These are phyloP conservation scores for Grosmannia serpens DNA, from an alignment of 2,329 filamentous ascomycete genomes.

Conservation along the genomic window DNA sequence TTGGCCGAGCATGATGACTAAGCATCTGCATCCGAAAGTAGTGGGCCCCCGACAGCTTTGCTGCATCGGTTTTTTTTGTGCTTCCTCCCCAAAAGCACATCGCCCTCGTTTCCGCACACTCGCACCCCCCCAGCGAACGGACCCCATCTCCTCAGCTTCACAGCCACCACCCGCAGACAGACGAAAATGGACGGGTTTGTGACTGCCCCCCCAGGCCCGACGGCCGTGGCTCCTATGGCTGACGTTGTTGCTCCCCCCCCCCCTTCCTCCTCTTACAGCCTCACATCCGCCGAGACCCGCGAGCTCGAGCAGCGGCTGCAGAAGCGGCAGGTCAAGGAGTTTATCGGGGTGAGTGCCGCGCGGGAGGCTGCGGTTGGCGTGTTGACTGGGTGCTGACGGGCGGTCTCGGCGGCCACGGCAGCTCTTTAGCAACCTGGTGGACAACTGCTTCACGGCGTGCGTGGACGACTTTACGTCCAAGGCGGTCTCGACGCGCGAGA, in stretches of 20 bases:
- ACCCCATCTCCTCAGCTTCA: too few relatives aligned
- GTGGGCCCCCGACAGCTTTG: too few relatives aligned
- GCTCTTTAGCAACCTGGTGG: conserved; percentile 58
- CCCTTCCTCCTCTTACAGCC: conserved; percentile 4
- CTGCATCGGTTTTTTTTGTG: too few relatives aligned
- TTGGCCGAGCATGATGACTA: too few relatives aligned
- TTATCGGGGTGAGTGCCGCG: conserved; percentile 69
- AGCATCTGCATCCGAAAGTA: too few relatives aligned
- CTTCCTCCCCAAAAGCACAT: too few relatives aligned
- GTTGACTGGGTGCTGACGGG: not conserved
- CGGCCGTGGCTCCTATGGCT: not conserved
- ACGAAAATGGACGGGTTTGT: too few relatives aligned
- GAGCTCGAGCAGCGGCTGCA: conserved; percentile 92
- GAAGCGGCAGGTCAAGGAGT: conserved; percentile 97
- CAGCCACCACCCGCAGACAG: not conserved
- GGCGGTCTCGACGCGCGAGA: conserved; percentile 76
- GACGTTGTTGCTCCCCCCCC: not conserved
- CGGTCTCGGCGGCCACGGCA: conserved; percentile 15
- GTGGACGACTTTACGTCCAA: conserved; percentile 98
- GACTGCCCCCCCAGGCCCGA: not conserved
- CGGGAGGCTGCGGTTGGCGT: not conserved
- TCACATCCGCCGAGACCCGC: conserved; percentile 38
- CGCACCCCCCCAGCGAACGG: too few relatives aligned
- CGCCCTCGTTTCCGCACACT: too few relatives aligned
- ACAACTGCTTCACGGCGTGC: conserved; percentile 92